These are phyloP conservation scores for Clonostachys byssicola DNA, from an alignment of 2,329 filamentous ascomycete genomes.

Conservation along the genomic window DNA sequence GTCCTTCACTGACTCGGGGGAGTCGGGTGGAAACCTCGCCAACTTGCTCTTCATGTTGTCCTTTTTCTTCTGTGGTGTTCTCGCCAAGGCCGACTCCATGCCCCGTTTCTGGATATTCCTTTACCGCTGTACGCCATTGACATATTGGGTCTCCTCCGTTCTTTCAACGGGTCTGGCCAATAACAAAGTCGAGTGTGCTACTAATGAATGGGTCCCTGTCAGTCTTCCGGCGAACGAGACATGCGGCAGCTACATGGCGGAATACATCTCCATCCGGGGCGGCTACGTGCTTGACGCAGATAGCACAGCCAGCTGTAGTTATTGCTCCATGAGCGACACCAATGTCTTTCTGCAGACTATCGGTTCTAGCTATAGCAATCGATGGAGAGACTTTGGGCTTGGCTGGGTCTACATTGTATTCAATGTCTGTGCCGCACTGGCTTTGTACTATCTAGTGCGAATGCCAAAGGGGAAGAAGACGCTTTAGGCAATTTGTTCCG, in stretches of 20 bases:
- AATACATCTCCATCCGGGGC: slow-evolving; percentile 35
- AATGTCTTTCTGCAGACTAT: slow-evolving; percentile 38
- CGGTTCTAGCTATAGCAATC: slow-evolving; percentile 42
- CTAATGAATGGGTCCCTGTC: slow-evolving; percentile 61
- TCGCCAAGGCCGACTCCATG: slow-evolving; percentile 55
- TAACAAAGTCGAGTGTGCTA: slow-evolving; percentile 53
- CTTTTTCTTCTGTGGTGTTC: slow-evolving; percentile 45
- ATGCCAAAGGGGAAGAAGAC: slow-evolving; percentile 2
- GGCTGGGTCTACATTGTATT: slow-evolving; percentile 49
- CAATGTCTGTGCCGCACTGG: slow-evolving; percentile 42
- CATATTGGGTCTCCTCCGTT: slow-evolving; percentile 67
- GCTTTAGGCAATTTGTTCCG: too few relatives aligned
- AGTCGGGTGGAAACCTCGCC: slow-evolving; percentile 62
- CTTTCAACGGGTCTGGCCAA: slow-evolving; percentile 61
- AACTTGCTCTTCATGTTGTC: slow-evolving; percentile 61
- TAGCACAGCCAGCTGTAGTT: slow-evolving; percentile 36
- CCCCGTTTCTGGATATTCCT: slow-evolving; percentile 76
- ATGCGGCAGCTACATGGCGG: slow-evolving; percentile 49
- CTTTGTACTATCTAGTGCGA: slow-evolving; percentile 15
- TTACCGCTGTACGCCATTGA: slow-evolving; percentile 71
- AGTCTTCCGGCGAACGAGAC: slow-evolving; percentile 47
- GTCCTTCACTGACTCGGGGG: slow-evolving; percentile 58
- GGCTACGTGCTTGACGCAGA: slow-evolving; percentile 35
- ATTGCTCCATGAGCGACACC: slow-evolving; percentile 38
- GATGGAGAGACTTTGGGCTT: slow-evolving; percentile 61